Conservation (phyloP, 208 protist species). For the Leishmania lainsoni region DNA sequence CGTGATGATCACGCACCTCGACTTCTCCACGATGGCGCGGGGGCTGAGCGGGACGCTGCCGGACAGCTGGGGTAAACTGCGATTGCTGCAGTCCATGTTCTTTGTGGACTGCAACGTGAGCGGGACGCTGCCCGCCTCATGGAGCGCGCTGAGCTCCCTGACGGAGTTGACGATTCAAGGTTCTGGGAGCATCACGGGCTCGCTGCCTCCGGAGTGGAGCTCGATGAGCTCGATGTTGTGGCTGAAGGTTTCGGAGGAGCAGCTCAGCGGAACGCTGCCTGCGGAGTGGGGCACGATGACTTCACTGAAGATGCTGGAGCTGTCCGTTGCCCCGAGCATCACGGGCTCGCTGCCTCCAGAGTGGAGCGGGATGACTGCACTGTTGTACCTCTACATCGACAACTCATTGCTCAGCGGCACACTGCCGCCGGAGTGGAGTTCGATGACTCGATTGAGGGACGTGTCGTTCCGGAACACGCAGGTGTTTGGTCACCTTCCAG, state of each 20-base stretch:
- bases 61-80: neutral
- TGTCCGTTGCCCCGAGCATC: neutral
- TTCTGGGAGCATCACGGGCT: neutral
- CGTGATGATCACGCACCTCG: neutral
- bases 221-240: neutral
- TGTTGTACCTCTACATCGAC: neutral
- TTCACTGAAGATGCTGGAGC: neutral
- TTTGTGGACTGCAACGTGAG: neutral
- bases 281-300: conserved; percentile 4
- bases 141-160: conserved; percentile 1
- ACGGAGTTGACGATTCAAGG: neutral
- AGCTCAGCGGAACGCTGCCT: neutral
- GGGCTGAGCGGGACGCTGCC: conserved; percentile 7
- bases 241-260: neutral
- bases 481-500: conserved; percentile 1
- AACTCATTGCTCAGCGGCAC: neutral
- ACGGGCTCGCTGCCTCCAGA: conserved; percentile 2
- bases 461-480: neutral
- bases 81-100: neutral
- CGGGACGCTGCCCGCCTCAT: conserved; percentile 3
- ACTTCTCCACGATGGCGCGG: neutral
- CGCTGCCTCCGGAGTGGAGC: conserved; percentile 4
- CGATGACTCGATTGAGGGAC: neutral
- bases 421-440: conserved; percentile 3
- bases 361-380: conserved; percentile 2